Percentiles rank a stretch among this genome's conserved stretches.
Conservation (phyloP, 1,284 basidiomycete species). For the Somion occarium region DNA sequence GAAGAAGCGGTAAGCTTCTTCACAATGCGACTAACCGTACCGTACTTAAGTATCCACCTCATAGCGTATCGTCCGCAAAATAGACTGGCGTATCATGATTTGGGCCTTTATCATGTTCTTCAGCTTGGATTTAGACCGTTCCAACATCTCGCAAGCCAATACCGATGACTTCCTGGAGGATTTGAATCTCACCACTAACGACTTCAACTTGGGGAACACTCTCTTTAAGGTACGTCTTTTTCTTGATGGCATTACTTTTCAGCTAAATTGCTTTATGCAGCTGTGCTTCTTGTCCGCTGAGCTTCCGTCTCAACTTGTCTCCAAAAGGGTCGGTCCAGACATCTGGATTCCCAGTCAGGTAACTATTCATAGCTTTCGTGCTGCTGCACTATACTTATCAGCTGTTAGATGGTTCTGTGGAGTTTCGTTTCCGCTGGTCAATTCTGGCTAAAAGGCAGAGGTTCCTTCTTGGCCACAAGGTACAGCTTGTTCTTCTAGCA, state of each 20-base stretch:
- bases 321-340: slow-evolving; percentile 67
- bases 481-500: slow-evolving; percentile 37
- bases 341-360: slow-evolving; percentile 70
- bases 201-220: slow-evolving; percentile 64
- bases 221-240: slow-evolving; percentile 23
- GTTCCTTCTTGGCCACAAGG: slow-evolving; percentile 43
- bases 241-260: too few species aligned
- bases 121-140: slow-evolving; percentile 47
- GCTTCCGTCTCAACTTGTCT: slow-evolving; percentile 69
- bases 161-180: slow-evolving; percentile 65
- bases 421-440: slow-evolving; percentile 55
- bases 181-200: slow-evolving; percentile 53
- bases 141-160: slow-evolving; percentile 59
- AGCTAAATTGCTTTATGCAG: slow-evolving; percentile 18
- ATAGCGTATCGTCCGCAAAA: slow-evolving; percentile 51
- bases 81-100: slow-evolving; percentile 59
- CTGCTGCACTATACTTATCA: background rate
- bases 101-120: slow-evolving; percentile 68
- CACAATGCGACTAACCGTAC: background rate
- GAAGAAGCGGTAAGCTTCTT: slow-evolving; percentile 55
- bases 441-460: slow-evolving; percentile 56
- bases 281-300: slow-evolving; percentile 58
- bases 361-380: slow-evolving; percentile 12
- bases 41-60: background rate
- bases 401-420: slow-evolving; percentile 51